Evolutionary conservation across 495 filamentous ascomycete species (phyloP).

Genomic region (Aspergillus nanangensis): DNA sequence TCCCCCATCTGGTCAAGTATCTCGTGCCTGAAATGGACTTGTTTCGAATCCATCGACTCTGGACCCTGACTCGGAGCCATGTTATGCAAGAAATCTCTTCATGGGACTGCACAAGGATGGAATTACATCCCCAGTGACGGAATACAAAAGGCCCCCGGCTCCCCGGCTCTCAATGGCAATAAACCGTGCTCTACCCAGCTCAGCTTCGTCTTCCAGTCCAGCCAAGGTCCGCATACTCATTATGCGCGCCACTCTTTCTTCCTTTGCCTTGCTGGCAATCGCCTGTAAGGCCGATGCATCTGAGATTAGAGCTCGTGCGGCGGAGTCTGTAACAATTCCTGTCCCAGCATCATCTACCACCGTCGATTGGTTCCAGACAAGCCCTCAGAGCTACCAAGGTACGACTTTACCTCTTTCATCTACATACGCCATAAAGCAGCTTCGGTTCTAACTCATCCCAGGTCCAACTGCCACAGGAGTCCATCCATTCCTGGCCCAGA

Average conservation of each 20-base stretch:
- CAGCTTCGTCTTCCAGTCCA: too few relatives aligned
- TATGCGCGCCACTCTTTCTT: not conserved
- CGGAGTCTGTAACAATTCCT: not conserved
- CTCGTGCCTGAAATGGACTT: too few relatives aligned
- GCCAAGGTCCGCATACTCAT: not conserved
- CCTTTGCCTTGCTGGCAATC: not conserved
- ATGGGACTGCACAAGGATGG: too few relatives aligned
- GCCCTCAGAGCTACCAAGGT: slow-evolving; percentile 13
- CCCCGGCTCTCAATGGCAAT: too few relatives aligned
- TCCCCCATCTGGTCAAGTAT: too few relatives aligned
- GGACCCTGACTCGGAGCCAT: too few relatives aligned
- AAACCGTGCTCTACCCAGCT: too few relatives aligned
- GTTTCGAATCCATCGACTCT: too few relatives aligned
- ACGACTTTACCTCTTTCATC: slow-evolving; percentile 1
- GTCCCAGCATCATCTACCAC: not conserved
- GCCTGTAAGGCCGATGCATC: not conserved
- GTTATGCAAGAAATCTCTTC: too few relatives aligned
- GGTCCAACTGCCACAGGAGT: slow-evolving; percentile 56
- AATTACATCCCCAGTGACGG: too few relatives aligned
- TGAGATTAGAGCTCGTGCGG: not conserved
- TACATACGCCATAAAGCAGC: not conserved
- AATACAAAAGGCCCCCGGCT: too few relatives aligned
- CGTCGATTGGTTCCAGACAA: slow-evolving; percentile 19
- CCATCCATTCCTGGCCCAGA: slow-evolving; percentile 53
- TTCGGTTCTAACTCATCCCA: slow-evolving; percentile 17